Percentiles rank a stretch among this genome's conserved stretches.
phyloP scores from a whole-genome alignment of 2,329 filamentous ascomycete genomes.

The Colletotrichum sp. region DNA sequence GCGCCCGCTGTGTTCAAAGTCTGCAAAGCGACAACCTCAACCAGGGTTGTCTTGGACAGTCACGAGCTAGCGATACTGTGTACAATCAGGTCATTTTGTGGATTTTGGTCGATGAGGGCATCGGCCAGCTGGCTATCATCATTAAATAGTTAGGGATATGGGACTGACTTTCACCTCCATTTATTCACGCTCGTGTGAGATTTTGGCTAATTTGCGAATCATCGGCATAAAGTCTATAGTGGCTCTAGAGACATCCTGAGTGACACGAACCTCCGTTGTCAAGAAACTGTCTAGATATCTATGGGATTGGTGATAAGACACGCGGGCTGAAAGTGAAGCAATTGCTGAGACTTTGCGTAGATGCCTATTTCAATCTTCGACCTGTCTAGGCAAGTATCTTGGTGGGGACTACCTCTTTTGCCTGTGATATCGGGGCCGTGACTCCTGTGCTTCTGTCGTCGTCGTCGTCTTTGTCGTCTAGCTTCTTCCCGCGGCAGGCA shows the following conservation, averaged over 20 bases:
- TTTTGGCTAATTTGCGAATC: not conserved
- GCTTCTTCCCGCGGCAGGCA: not conserved
- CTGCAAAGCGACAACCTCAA: not conserved
- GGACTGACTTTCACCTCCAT: not conserved
- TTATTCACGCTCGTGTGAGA: not conserved
- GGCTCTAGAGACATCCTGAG: not conserved
- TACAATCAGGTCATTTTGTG: slow-evolving; percentile 7
- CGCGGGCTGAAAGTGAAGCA: not conserved
- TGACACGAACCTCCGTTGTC: not conserved
- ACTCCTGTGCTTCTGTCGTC: not conserved
- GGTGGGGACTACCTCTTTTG: not conserved
- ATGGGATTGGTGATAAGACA: not conserved
- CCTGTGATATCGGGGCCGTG: not conserved
- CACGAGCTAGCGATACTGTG: slow-evolving; percentile 10
- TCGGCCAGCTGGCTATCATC: slow-evolving; percentile 4
- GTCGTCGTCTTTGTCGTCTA: not conserved
- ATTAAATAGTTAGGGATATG: not conserved
- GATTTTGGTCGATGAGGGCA: slow-evolving; percentile 7
- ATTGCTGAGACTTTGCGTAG: not conserved
- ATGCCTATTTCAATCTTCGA: not conserved
- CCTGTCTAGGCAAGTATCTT: not conserved
- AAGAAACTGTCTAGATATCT: not conserved
- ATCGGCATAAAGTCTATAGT: not conserved
- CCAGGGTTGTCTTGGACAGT: not conserved
- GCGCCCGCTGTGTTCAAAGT: not conserved